Base-by-base conservation (phyloP, 2,329 filamentous ascomycete genomes). In the Diplodia seriata region DNA sequence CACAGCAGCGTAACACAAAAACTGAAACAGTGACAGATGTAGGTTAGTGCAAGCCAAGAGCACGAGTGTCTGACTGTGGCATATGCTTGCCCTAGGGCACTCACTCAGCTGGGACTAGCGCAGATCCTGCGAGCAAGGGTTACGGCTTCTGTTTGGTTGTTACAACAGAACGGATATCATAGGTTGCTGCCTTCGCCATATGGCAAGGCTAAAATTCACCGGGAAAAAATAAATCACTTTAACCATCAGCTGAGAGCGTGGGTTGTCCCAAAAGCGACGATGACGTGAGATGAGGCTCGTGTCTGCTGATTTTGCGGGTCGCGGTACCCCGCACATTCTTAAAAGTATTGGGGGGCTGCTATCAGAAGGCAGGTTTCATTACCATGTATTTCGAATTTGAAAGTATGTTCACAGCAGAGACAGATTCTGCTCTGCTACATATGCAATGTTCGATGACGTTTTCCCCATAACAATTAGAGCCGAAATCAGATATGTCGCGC, bases 251-350 rank as follows among this genome's bases (percentile, higher is more conserved):
- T 4, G 14, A 8, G 29, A 29, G 15, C 3, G 20, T 38, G 20
- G 31, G 3, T 2, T 31, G 51, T n/a, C 31, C 18, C 26, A 29
- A 18, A 36, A 14, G 3, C 7, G 20, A 36, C 5, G 43, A 62
- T 62, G 57, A 62, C 57, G 57, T 62, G 40, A 50, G 43, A 50
- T 23, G 9, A 15, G 15, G 36, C 36, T 43, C 26, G 11, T 50
- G 11, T 20, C n/a, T 33, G 9, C 8, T 20, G 0, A 5, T n/a
- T 55, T 33, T n/a, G 18, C 12, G 31, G 29, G 53, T 14, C 11
- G 53, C 11, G 9, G 3, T 12, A 31, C 14, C 50, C 50, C 23
- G 20, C 20, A 8, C 14, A 8, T 20, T 8, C 43, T 2, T n/a
- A 47, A 8, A 47, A 47, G 18, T 8, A 20, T 11, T n/a, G 43